A percentile compares a stretch with the other conserved stretches of the same genome.
phyloP scores from a whole-genome alignment of 192 early-diverging fungal species.

The Phycomyces nitens region DNA sequence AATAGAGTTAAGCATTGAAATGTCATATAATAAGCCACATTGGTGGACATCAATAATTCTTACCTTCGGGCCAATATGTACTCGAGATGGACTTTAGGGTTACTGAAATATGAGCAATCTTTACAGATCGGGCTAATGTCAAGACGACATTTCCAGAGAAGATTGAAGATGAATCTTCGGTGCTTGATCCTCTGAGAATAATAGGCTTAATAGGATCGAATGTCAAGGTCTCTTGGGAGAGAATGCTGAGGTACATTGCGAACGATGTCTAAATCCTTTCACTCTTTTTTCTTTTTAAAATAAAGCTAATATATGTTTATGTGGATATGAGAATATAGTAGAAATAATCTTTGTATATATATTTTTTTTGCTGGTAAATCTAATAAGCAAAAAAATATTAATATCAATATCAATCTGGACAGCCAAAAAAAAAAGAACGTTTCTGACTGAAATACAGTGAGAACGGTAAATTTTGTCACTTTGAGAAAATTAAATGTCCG shows the following conservation, averaged over 20 bases:
- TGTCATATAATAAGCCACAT: not conserved
- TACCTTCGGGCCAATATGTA: slow-evolving; percentile 30
- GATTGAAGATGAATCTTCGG: slow-evolving; percentile 18
- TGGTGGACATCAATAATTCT: not conserved
- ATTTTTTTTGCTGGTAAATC: too few species aligned
- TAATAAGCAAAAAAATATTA: too few species aligned
- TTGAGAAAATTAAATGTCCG: too few species aligned
- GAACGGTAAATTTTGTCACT: too few species aligned
- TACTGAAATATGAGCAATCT: slow-evolving; percentile 18
- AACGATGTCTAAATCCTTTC: not conserved
- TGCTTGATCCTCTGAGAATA: slow-evolving; percentile 18
- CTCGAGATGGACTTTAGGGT: slow-evolving; percentile 8
- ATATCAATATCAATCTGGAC: too few species aligned
- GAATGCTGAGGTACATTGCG: slow-evolving; percentile 20
- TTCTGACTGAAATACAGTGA: too few species aligned
- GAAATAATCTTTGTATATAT: too few species aligned
- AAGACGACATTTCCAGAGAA: slow-evolving; percentile 26
- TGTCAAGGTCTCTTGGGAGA: slow-evolving; percentile 15
- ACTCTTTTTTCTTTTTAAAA: not conserved
- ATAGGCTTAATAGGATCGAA: slow-evolving; percentile 30
- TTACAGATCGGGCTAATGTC: slow-evolving; percentile 10
- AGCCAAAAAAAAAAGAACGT: too few species aligned
- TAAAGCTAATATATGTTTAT: not conserved
- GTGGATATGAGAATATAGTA: not conserved
- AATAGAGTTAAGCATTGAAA: not conserved